Conservation (phyloP, 306 rosid species). For the Citrullus amarus region DNA sequence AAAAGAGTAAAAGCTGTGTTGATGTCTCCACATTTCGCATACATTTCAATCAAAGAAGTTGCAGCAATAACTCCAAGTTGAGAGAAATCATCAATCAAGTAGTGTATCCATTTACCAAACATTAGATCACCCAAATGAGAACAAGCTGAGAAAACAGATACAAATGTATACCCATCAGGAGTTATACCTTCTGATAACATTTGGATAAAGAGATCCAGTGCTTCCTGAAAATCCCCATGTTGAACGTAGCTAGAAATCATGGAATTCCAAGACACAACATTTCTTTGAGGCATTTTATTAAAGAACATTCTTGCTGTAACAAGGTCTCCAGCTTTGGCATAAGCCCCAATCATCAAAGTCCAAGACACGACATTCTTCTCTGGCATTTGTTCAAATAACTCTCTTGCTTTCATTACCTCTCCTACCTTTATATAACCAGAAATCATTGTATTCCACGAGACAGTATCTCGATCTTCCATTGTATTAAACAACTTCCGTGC, state of each 20-base stretch:
- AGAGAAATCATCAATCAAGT: constrained; percentile 13
- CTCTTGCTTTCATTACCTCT: constrained; percentile 9
- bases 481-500: constrained; percentile 15
- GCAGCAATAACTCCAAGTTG: constrained; percentile 17
- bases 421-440: constrained; percentile 10
- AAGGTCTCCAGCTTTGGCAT: constrained; percentile 15
- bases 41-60: constrained; percentile 19
- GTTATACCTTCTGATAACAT: constrained; percentile 10
- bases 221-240: constrained; percentile 7
- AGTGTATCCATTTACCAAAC: constrained; percentile 15
- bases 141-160: constrained; percentile 20
- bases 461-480: constrained; percentile 14
- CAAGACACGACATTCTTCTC: constrained; percentile 21
- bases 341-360: constrained; percentile 16
- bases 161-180: constrained; percentile 20
- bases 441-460: constrained; percentile 20
- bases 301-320: constrained; percentile 13
- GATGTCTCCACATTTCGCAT: constrained; percentile 23
- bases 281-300: constrained; percentile 19
- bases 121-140: constrained; percentile 13
- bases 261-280: constrained; percentile 21
- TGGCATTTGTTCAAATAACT: constrained; percentile 13
- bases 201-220: constrained; percentile 13
- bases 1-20: constrained; percentile 9
- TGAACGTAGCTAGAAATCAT: constrained; percentile 19